These are phyloP conservation scores for Tuber aestivum DNA, from an alignment of 495 filamentous ascomycete species.

Conservation along the genomic window DNA sequence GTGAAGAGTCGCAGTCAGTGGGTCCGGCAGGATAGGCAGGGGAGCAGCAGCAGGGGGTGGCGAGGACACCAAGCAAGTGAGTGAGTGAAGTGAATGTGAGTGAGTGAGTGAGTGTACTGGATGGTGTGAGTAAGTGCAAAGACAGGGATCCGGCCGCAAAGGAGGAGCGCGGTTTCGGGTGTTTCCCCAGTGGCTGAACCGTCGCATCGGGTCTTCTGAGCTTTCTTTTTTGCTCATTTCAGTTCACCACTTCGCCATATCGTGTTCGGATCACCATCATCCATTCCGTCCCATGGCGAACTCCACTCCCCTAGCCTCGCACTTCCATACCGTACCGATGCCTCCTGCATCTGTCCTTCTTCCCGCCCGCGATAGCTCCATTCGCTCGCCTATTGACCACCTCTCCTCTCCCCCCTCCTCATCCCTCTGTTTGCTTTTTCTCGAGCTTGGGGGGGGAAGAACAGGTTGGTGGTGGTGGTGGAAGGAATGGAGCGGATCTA, in stretches of 20 bases:
- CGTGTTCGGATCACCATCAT: background rate
- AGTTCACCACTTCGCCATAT: background rate
- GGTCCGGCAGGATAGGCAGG: background rate
- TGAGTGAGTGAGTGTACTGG: constrained; percentile 17
- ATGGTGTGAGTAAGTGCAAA: too few species aligned
- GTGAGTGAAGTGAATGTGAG: too few species aligned
- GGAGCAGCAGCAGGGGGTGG: background rate
- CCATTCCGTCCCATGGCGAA: background rate
- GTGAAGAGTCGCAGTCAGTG: too few species aligned
- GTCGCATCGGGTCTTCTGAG: constrained; percentile 16
- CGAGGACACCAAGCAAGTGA: constrained; percentile 11
- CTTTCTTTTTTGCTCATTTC: constrained; percentile 14
- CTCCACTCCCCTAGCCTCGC: background rate
- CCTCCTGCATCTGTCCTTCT: constrained; percentile 17
- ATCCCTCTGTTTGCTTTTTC: constrained; percentile 12
- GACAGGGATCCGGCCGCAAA: background rate
- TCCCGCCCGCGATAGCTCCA: constrained; percentile 21
- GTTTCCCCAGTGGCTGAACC: constrained; percentile 21
- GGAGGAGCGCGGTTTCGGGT: constrained; percentile 15
- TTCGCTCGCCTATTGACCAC: constrained; percentile 31
- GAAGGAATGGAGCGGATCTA: constrained; percentile 12
- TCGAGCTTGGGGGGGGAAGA: too few species aligned
- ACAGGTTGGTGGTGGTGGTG: constrained; percentile 15
- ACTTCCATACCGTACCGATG: too few species aligned
- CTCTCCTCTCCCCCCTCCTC: background rate